Conservation (phyloP, 805 yeast species). For the Starmerella stellata region DNA sequence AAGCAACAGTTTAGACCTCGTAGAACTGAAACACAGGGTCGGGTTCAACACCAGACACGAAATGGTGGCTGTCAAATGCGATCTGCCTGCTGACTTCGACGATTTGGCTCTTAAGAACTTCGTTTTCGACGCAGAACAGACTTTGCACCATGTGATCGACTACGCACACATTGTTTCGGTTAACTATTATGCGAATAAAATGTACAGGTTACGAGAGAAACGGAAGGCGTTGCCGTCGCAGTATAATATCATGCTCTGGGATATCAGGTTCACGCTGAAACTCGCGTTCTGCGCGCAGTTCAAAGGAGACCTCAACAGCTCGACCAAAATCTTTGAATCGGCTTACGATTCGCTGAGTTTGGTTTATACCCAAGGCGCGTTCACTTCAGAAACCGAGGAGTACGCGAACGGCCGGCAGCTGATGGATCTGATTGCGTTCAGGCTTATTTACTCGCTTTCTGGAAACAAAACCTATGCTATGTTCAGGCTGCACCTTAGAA, state of each 20-base stretch:
- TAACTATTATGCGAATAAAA: conserved; percentile 27
- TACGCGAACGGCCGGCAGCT: conserved; percentile 20
- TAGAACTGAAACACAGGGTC: too few relatives aligned
- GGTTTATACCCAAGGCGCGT: conserved; percentile 20
- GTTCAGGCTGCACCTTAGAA: conserved; percentile 45
- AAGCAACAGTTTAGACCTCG: too few relatives aligned
- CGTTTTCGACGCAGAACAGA: conserved; percentile 26
- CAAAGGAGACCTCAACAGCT: conserved; percentile 30
- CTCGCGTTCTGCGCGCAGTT: conserved; percentile 34
- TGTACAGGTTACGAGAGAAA: conserved; percentile 13
- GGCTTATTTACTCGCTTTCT: conserved; percentile 41
- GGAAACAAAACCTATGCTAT: conserved; percentile 36
- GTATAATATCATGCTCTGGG: conserved; percentile 26
- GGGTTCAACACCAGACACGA: too few relatives aligned
- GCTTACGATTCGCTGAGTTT: conserved; percentile 36
- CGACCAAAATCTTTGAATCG: conserved; percentile 34
- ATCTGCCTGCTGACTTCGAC: too few relatives aligned
- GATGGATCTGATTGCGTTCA: conserved; percentile 44
- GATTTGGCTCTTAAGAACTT: too few relatives aligned
- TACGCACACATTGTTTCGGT: conserved; percentile 26
- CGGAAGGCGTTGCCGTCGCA: conserved; percentile 13
- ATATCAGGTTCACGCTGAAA: conserved; percentile 35
- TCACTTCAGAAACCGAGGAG: conserved; percentile 1
- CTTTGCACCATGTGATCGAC: conserved; percentile 26
- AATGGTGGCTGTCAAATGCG: too few relatives aligned